Evolutionary conservation across 2,329 filamentous ascomycete genomes (phyloP).

Genomic region (Dactylella cylindrospora): DNA sequence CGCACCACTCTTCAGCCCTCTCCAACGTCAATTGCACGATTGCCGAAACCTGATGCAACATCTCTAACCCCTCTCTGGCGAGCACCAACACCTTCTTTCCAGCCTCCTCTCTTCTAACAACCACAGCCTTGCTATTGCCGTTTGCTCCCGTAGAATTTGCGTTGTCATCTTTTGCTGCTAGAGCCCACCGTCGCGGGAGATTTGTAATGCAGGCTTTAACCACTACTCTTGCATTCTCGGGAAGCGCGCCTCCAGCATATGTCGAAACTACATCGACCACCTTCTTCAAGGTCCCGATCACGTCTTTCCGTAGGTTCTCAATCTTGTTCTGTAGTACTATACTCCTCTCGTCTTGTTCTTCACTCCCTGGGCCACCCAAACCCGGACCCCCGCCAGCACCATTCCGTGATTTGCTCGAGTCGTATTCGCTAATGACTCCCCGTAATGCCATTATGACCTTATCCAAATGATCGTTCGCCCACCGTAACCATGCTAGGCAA

Average conservation of each 20-base stretch:
- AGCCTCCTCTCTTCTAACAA: conserved; percentile 49
- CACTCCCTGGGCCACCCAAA: conserved; percentile 40
- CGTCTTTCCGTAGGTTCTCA: conserved; percentile 66
- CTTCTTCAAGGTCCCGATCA: conserved; percentile 75
- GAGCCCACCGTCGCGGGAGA: conserved; percentile 79
- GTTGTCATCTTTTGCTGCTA: conserved; percentile 53
- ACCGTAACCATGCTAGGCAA: conserved; percentile 76
- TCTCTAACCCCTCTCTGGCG: conserved; percentile 86
- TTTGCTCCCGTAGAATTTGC: conserved; percentile 48
- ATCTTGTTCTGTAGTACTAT: conserved; percentile 64
- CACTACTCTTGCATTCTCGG: conserved; percentile 80
- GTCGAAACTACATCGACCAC: conserved; percentile 83
- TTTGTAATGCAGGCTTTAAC: conserved; percentile 82
- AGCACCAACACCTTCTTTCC: conserved; percentile 67
- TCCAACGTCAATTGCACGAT: conserved; percentile 86
- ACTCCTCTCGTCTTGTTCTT: conserved; percentile 53
- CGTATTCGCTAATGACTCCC: conserved; percentile 76
- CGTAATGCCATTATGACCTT: conserved; percentile 74
- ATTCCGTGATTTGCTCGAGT: conserved; percentile 56
- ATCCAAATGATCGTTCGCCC: conserved; percentile 78
- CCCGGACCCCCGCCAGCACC: conserved; percentile 45
- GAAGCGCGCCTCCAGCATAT: conserved; percentile 86
- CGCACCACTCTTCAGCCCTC: conserved; percentile 89
- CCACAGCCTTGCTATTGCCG: conserved; percentile 46
- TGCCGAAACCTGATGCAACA: conserved; percentile 86